Percentiles rank a stretch among this genome's conserved stretches.
Conservation (phyloP, 2,329 filamentous ascomycete genomes). For the Septoria linicola region DNA sequence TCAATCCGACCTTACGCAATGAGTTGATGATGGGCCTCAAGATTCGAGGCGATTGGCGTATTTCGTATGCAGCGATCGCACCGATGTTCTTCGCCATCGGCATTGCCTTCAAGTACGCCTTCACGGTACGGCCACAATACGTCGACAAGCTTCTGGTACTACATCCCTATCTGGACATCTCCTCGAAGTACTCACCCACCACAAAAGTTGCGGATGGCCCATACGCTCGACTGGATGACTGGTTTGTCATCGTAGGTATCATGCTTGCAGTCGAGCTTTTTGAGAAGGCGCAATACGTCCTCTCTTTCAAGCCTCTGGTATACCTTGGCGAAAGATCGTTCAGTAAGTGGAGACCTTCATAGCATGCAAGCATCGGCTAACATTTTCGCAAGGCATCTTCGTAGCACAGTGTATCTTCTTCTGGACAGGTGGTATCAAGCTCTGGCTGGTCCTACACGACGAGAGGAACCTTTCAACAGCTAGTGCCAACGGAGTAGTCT, state of each 20-base stretch:
- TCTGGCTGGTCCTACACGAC: constrained; percentile 30
- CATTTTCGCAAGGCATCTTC: constrained; percentile 29
- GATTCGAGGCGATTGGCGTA: constrained; percentile 22
- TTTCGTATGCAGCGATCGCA: constrained; percentile 27
- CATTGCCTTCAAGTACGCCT: constrained; percentile 32
- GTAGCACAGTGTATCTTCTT: constrained; percentile 32
- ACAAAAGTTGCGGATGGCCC: constrained; percentile 26
- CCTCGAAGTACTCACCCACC: constrained; percentile 19
- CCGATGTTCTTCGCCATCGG: constrained; percentile 20
- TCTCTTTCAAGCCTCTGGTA: constrained; percentile 31
- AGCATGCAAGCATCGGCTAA: constrained; percentile 4
- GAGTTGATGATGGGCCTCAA: constrained; percentile 27
- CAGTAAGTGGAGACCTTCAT: constrained; percentile 23
- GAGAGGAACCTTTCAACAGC: constrained; percentile 17
- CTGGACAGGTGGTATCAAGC: constrained; percentile 34
- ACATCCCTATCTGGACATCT: constrained; percentile 32
- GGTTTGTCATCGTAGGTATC: constrained; percentile 32
- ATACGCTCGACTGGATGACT: constrained; percentile 34
- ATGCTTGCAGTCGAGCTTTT: constrained; percentile 30
- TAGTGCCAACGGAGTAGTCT: constrained; percentile 30
- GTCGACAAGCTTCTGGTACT: constrained; percentile 30
- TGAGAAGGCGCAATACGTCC: constrained; percentile 15
- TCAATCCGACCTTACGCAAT: constrained; percentile 22
- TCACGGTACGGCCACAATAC: constrained; percentile 30
- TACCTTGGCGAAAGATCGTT: constrained; percentile 33